A percentile compares a stretch with the other conserved stretches of the same genome.
phyloP scores from a whole-genome alignment of 73 alveolate genomes.

The Symbiodinium pilosum region DNA sequence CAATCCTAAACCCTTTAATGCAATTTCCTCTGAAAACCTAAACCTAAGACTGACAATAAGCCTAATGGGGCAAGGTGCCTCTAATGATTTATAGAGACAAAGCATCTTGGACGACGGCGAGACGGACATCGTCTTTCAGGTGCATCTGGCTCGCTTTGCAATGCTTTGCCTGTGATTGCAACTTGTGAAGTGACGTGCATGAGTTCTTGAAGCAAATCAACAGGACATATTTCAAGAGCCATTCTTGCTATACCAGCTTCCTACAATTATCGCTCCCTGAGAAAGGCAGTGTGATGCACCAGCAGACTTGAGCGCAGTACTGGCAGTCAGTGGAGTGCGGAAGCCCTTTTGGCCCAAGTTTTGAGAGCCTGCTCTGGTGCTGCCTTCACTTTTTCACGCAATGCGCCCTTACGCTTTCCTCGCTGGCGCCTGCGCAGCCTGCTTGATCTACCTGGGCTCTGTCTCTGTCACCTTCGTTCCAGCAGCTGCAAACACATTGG shows the following conservation, averaged over 20 bases:
- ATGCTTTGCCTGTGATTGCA: neutral
- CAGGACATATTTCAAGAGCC: neutral
- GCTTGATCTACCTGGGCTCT: neutral
- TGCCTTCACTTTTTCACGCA: neutral
- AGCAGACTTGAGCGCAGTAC: neutral
- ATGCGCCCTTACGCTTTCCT: neutral
- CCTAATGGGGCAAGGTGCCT: neutral
- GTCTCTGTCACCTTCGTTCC: neutral
- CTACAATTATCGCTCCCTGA: neutral
- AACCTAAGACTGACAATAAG: neutral
- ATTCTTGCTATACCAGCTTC: neutral
- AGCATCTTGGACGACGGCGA: neutral
- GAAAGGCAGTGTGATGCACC: neutral
- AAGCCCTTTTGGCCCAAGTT: neutral
- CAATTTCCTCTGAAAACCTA: neutral
- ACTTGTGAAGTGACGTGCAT: neutral
- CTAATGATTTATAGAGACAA: neutral
- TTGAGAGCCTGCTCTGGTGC: neutral
- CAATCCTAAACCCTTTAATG: neutral
- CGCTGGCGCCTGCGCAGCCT: neutral
- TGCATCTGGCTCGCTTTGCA: neutral
- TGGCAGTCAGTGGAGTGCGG: neutral
- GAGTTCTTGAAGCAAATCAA: neutral
- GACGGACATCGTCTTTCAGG: neutral
- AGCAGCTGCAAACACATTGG: neutral